Evolutionary conservation across 164 flowering plant genomes (phyloP).

Genomic region (Dillenia suffruticosa): DNA sequence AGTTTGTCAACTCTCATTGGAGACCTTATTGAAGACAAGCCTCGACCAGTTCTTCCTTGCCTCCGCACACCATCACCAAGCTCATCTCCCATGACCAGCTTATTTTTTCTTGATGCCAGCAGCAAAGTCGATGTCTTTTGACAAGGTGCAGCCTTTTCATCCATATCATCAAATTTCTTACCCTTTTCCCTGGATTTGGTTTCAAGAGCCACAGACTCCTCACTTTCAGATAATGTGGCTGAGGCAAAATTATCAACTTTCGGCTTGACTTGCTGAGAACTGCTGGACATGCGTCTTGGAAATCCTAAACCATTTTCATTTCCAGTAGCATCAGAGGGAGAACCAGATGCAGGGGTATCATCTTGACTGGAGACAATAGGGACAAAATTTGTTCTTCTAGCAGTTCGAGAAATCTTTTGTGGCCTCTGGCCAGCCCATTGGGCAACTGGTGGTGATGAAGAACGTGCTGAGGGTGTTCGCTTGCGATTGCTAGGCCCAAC

Average conservation of each 20-base stretch:
- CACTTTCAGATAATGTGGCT: conserved; percentile 77
- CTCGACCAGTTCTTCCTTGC: conserved; percentile 74
- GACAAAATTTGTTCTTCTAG: conserved; percentile 64
- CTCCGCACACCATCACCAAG: conserved; percentile 72
- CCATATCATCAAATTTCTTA: conserved; percentile 49
- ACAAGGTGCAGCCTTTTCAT: conserved; percentile 54
- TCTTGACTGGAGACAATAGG: conserved; percentile 59
- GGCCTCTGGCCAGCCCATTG: conserved; percentile 85
- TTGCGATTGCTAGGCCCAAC: conserved; percentile 60
- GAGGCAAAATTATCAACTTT: conserved; percentile 55
- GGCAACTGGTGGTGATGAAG: conserved; percentile 81
- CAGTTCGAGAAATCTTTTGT: conserved; percentile 73
- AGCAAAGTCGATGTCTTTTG: conserved; percentile 47
- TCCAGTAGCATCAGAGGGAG: conserved; percentile 38
- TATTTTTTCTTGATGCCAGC: conserved; percentile 65
- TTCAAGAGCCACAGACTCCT: conserved; percentile 77
- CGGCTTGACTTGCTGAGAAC: conserved; percentile 56
- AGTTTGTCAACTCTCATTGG: conserved; percentile 51
- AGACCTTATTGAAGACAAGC: conserved; percentile 51
- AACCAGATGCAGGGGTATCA: conserved; percentile 47
- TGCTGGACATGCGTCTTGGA: conserved; percentile 34
- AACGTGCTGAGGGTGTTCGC: conserved; percentile 51
- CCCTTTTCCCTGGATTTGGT: conserved; percentile 52
- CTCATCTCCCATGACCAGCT: conserved; percentile 46
- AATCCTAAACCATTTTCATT: conserved; percentile 45